These are phyloP conservation scores for Skeletonema grethae DNA, from an alignment of 108 stramenopile genomes.

Conservation along the genomic window DNA sequence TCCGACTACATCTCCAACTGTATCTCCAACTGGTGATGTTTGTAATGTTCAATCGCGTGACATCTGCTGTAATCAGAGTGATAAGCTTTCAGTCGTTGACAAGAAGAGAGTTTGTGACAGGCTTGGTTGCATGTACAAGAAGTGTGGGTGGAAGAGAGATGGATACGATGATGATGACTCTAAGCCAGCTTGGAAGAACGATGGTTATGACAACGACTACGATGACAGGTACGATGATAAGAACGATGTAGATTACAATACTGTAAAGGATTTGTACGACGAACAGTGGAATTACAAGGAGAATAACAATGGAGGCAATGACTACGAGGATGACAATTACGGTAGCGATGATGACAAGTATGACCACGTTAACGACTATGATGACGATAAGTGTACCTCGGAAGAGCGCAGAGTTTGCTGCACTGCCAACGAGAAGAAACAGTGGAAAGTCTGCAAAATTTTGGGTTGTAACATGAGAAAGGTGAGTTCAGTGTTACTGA, in stretches of 20 bases:
- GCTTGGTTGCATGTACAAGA: constrained; percentile 1
- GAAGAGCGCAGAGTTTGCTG: neutral
- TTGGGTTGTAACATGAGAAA: constrained; percentile 1
- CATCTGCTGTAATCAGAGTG: neutral
- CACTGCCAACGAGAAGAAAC: neutral
- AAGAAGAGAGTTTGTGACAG: neutral
- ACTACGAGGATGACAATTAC: neutral
- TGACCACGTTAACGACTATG: neutral
- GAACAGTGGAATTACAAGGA: neutral
- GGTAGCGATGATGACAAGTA: neutral
- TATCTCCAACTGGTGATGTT: too few species aligned
- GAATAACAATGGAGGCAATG: neutral
- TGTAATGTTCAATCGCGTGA: constrained; percentile 2
- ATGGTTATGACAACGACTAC: neutral
- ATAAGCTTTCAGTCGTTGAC: neutral
- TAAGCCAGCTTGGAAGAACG: neutral
- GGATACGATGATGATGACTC: neutral
- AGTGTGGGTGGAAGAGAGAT: constrained; percentile 1
- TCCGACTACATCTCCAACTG: too few species aligned
- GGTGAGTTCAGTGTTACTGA: neutral
- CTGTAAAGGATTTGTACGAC: neutral
- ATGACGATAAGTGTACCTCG: neutral
- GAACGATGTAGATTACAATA: neutral
- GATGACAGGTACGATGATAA: neutral
- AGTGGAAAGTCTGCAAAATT: neutral